Evolutionary conservation across 257 asterid genomes (phyloP), one percentile per base, ranked within the genome.

Genomic region (Asclepias syriaca): DNA sequence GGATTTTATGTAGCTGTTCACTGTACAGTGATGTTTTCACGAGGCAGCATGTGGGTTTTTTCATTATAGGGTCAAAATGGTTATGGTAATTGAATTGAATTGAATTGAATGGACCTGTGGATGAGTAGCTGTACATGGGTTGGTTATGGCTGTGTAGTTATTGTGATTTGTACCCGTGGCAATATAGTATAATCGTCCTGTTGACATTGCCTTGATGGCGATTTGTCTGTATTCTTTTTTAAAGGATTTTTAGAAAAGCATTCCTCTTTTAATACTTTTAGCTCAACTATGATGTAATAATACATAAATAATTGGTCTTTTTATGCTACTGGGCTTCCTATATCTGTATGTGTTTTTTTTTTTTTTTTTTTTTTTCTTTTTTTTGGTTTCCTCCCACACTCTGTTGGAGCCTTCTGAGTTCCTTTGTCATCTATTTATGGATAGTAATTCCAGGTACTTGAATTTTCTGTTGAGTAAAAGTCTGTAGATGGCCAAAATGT

Each of bases 41-140:
- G 37, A 68, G 61, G 60, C 73, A 81, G 77, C 77, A 71, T 71
- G 82, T 67, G 81, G 77, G 56, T 66, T 54, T 45, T 54, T 45
- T 48, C 53, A 68, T 19, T 59, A 4, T n/a, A 22, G 48, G 39
- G 70, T 55, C 74, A 57, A 54, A 8, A 24, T 37, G 22, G 74
- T 72, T 9, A 18, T 43, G 19, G 55, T 24, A 39, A 57, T 63
- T 19, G 66, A 55, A 70, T 63, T 68, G 66, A 55, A 70, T 63
- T 68, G 27, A 66, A 67, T 58, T 69, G 48, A 43, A 34, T 34
- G 39, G 39, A 34, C 39, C 39, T 34, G 57, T 50, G 68, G 78
- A 40, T n/a, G 51, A 68, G 7, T 16, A 16, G 16, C 64, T 77
- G 75, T 55, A 24, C 39, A 63, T 48, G 21, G 51, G 68, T 51